phyloP scores from a whole-genome alignment of 805 yeast genomes.

The Candida pini region DNA sequence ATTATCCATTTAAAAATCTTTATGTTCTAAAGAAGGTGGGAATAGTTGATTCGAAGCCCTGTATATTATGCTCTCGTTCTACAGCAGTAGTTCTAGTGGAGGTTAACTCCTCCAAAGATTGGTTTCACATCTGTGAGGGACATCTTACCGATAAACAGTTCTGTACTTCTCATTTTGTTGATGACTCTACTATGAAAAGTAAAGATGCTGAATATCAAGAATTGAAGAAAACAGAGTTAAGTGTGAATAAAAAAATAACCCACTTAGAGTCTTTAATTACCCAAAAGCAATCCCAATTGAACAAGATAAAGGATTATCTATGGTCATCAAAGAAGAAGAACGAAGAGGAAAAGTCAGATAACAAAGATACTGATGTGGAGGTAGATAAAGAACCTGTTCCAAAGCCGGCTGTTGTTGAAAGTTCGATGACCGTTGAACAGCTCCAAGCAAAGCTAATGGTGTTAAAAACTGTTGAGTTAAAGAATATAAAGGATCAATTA shows the following conservation, averaged over 20 bases:
- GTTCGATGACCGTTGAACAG: conserved; percentile 4
- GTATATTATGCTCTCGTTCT: conserved; percentile 47
- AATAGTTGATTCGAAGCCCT: conserved; percentile 36
- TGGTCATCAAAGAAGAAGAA: conserved; percentile 12
- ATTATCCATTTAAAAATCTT: conserved; percentile 23
- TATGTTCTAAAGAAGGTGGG: conserved; percentile 40
- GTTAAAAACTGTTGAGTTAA: conserved; percentile 5
- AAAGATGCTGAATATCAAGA: conserved; percentile 17
- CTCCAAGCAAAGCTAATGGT: conserved; percentile 6
- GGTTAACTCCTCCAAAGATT: conserved; percentile 32
- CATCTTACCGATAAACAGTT: conserved; percentile 44
- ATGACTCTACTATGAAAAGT: conserved; percentile 15
- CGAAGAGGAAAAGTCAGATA: conserved; percentile 8
- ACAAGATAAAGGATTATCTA: conserved; percentile 20
- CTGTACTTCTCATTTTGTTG: conserved; percentile 32
- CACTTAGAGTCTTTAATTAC: conserved; percentile 28
- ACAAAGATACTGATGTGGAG: conserved; percentile 4
- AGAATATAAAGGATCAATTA: conserved; percentile 3
- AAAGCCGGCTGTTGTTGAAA: too few species aligned
- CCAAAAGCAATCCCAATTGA: conserved; percentile 19
- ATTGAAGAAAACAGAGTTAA: conserved; percentile 20
- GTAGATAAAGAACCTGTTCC: too few species aligned
- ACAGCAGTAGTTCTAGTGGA: conserved; percentile 40
- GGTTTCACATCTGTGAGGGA: conserved; percentile 44
- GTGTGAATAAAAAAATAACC: conserved; percentile 29